A percentile compares a stretch with the other conserved stretches of the same genome.
phyloP scores from a whole-genome alignment of 345 rosid genomes.

The Populus ilicifolia region DNA sequence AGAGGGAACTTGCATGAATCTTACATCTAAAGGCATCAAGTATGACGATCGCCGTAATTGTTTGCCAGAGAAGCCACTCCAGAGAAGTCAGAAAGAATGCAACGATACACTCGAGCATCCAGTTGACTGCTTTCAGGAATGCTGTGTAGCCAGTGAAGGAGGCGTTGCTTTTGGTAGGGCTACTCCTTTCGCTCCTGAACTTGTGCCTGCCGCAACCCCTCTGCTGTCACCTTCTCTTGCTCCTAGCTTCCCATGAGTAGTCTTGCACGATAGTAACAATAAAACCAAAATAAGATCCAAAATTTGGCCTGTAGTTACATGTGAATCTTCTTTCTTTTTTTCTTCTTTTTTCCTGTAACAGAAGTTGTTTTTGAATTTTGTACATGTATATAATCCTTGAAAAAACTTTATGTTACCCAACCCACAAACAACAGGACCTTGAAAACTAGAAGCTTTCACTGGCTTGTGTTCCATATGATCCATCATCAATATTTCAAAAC shows the following conservation, averaged over 20 bases:
- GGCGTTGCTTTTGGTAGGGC: constrained; percentile 8
- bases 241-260: constrained; percentile 34
- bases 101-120: constrained; percentile 57
- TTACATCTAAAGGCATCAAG: constrained; percentile 48
- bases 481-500: neutral
- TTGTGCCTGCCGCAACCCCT: constrained; percentile 33
- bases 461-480: neutral
- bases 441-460: neutral
- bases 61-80: constrained; percentile 65
- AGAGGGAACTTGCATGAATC: constrained; percentile 65
- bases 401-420: neutral
- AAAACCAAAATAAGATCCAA: constrained; percentile 17
- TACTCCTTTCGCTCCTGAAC: constrained; percentile 18
- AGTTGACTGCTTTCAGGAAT: constrained; percentile 56
- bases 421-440: neutral
- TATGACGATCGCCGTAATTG: constrained; percentile 74
- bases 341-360: neutral
- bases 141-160: constrained; percentile 16
- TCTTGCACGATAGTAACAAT: neutral
- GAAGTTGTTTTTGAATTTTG: constrained; percentile 1
- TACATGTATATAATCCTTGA: neutral
- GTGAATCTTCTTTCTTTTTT: too few relatives aligned
- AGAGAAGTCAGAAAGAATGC: constrained; percentile 64
- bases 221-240: constrained; percentile 44
- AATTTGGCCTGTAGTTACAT: neutral